A percentile compares a stretch with the other conserved stretches of the same genome.
phyloP scores from a whole-genome alignment of 768 basidiomycete species.

The Coprinopsis strossmayeri region DNA sequence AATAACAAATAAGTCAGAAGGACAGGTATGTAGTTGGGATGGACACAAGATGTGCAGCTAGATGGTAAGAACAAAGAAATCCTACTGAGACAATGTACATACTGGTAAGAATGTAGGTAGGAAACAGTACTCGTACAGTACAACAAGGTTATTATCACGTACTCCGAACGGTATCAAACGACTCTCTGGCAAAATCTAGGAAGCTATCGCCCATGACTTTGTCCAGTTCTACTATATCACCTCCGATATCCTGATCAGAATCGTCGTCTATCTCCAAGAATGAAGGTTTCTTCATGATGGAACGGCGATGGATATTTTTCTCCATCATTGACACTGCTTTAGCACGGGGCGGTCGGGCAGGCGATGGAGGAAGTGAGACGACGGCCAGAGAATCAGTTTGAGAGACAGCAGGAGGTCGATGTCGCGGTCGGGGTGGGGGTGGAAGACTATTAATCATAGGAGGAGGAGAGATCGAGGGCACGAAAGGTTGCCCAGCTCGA shows the following conservation, averaged over 20 bases:
- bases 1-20: conserved; percentile 4
- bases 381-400: background rate
- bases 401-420: conserved; percentile 21
- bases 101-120: background rate
- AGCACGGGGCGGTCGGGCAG: conserved; percentile 3
- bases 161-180: conserved; percentile 42
- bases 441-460: conserved; percentile 42
- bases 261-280: conserved; percentile 66
- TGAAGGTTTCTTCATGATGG: conserved; percentile 61
- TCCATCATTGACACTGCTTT: conserved; percentile 3
- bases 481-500: conserved; percentile 7
- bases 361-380: conserved; percentile 29
- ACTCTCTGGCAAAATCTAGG: conserved; percentile 44
- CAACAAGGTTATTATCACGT: conserved; percentile 10
- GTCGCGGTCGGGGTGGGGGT: conserved; percentile 44
- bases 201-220: conserved; percentile 31
- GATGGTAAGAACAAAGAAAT: conserved; percentile 1
- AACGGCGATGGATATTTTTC: conserved; percentile 32
- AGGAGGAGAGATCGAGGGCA: conserved; percentile 22
- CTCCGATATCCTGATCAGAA: conserved; percentile 27
- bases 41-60: background rate
- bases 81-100: too few relatives aligned
- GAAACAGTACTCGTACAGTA: background rate
- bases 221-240: conserved; percentile 15
- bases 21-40: background rate